Percentiles rank a stretch among this genome's conserved stretches.
Evolutionary conservation across 495 filamentous ascomycete genomes (phyloP).

Genomic region (Xylaria bambusicola): DNA sequence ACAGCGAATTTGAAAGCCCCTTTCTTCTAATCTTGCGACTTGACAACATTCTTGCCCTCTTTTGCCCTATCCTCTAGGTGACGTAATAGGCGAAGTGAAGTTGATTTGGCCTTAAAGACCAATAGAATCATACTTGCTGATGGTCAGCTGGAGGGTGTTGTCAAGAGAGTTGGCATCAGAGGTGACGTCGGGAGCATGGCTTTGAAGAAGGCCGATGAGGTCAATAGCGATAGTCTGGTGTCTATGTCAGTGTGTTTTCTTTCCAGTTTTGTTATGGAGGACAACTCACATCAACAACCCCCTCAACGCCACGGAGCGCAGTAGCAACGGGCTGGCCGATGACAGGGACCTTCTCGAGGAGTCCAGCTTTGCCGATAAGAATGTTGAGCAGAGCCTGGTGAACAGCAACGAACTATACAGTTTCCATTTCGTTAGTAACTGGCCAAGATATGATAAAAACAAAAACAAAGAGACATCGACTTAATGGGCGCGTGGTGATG

Average conservation of each 20-base stretch:
- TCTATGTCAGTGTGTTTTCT: neutral
- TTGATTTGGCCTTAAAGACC: slow-evolving; percentile 7
- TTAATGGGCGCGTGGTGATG: too few relatives aligned
- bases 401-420: slow-evolving; percentile 30
- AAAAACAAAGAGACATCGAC: too few relatives aligned
- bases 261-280: neutral
- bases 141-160: slow-evolving; percentile 17
- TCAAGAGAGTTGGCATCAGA: slow-evolving; percentile 15
- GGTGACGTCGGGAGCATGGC: neutral
- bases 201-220: slow-evolving; percentile 19
- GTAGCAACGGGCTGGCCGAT: slow-evolving; percentile 25
- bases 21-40: too few relatives aligned
- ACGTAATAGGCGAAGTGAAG: too few relatives aligned
- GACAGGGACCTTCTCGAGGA: slow-evolving; percentile 22
- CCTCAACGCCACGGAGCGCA: slow-evolving; percentile 22
- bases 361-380: slow-evolving; percentile 33
- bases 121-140: slow-evolving; percentile 8
- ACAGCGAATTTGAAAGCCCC: too few relatives aligned
- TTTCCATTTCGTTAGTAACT: neutral
- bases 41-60: too few relatives aligned
- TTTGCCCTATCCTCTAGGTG: too few relatives aligned
- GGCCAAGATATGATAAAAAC: neutral
- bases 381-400: slow-evolving; percentile 36
- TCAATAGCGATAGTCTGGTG: slow-evolving; percentile 15
- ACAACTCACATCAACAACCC: slow-evolving; percentile 28